A percentile compares a stretch with the other conserved stretches of the same genome.
phyloP scores from a whole-genome alignment of 2,329 filamentous ascomycete species.

The Incumbomyces lentus region DNA sequence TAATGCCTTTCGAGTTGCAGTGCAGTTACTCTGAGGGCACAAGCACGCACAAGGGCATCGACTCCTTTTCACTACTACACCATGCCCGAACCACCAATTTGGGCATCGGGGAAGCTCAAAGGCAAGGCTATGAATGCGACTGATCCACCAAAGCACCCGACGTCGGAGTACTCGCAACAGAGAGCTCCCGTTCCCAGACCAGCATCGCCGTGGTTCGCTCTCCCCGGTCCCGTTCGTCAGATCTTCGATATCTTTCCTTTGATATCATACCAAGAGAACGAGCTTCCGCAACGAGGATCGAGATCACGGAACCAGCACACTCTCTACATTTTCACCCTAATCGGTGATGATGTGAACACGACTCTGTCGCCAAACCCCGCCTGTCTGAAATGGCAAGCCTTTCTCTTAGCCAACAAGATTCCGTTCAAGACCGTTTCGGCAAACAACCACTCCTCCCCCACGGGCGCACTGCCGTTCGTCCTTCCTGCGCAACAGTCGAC shows the following conservation, averaged over 20 bases:
- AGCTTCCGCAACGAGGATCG: constrained; percentile 55
- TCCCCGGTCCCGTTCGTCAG: constrained; percentile 63
- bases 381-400: constrained; percentile 95
- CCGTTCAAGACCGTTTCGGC: constrained; percentile 58
- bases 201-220: constrained; percentile 23
- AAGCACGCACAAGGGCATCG: no score
- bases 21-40: no score
- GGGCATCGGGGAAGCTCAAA: background rate
- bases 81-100: background rate
- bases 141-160: background rate
- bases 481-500: constrained; percentile 40
- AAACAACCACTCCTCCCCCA: constrained; percentile 87
- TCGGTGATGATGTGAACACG: constrained; percentile 31
- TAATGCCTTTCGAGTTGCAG: no score
- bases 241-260: constrained; percentile 82
- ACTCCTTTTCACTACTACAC: background rate
- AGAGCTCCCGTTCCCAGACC: constrained; percentile 12
- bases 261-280: constrained; percentile 61
- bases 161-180: background rate
- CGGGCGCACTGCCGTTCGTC: constrained; percentile 79
- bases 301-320: constrained; percentile 40
- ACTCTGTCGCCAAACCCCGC: constrained; percentile 76
- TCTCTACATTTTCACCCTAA: constrained; percentile 62
- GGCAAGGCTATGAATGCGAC: constrained; percentile 7
- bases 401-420: constrained; percentile 66